Evolutionary conservation across 208 protist species (phyloP), one percentile per base, ranked within the genome.

Genomic region (Crithidia acanthocephali): DNA sequence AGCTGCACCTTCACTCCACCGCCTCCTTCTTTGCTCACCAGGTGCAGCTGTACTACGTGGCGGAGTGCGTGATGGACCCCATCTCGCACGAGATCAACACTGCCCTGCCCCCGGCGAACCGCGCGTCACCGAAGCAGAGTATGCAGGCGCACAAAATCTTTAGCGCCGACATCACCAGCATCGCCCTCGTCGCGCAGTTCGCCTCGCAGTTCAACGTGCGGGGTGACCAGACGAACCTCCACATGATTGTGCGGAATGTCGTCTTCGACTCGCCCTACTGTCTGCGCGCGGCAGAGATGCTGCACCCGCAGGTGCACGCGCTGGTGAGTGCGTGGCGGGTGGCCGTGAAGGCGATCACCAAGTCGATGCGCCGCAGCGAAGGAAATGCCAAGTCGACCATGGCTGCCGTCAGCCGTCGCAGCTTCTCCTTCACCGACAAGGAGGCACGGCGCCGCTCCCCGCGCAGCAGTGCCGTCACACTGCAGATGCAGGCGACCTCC

Each of bases 11-110:
- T 20, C 81, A 72, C 64, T 87, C 77, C 28, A 91, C 76, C 16
- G 85, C 74, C 11, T 90, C 81, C 59, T 93, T 96, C 66, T 93
- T 92, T 64, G 80, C 85, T 0, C 66, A 94, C 20, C 75, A 83
- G 59, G 52, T 96, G 18, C 60, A 82, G 13, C 30, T 86, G 42
- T 79, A 90, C 65, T 96, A 96, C 69, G 81, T 94, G 33, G 88
- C 87, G 16, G 91, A 96, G 67, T 73, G 72, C 22, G 76, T 89
- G 18, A 30, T 90, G 48, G 59, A 70, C 18, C 35, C 22, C 50
- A 76, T 60, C 47, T 4, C 35, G 25, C 52, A 57, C 23, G 57
- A 57, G 33, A 23, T 23, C 8, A 52, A 9, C 3, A 9, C 22
- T 15, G 23, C 2, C 18, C 48, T 18, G 23, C 48, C 48, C 16